Conservation (phyloP, 495 filamentous ascomycete genomes). For the Hypoxylon lienhwacheense region DNA sequence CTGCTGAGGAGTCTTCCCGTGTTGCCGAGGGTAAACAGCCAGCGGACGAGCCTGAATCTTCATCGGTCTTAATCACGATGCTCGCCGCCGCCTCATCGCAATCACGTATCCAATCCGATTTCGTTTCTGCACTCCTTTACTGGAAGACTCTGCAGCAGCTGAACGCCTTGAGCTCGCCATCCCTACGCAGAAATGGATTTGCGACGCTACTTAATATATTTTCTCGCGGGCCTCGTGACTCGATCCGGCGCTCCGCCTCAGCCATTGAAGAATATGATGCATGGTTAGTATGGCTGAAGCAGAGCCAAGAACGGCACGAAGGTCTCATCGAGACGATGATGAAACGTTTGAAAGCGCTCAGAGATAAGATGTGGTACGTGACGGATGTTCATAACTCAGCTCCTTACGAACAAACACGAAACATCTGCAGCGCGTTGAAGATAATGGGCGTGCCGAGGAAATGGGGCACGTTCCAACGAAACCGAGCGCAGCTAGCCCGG, state of each 20-base stretch:
- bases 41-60: conserved; percentile 40
- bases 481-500: conserved; percentile 58
- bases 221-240: conserved; percentile 67
- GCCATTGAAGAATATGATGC: conserved; percentile 74
- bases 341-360: conserved; percentile 63
- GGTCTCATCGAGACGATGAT: conserved; percentile 67
- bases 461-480: conserved; percentile 55
- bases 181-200: conserved; percentile 65
- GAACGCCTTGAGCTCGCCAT: conserved; percentile 61
- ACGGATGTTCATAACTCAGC: conserved; percentile 93
- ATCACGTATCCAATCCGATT: conserved; percentile 68
- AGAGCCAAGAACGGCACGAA: conserved; percentile 71
- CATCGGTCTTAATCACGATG: conserved; percentile 64
- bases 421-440: conserved; percentile 84
- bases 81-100: conserved; percentile 67
- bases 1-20: conserved; percentile 37
- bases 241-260: conserved; percentile 63
- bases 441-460: conserved; percentile 76
- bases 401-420: conserved; percentile 83
- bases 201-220: conserved; percentile 70
- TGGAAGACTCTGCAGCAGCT: conserved; percentile 68
- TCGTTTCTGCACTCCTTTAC: conserved; percentile 69
- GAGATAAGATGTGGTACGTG: conserved; percentile 99
- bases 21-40: conserved; percentile 39
- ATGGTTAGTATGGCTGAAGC: conserved; percentile 74